A percentile compares a stretch with the other conserved stretches of the same genome.
Conservation (phyloP, 441 rosid species). For the Populus trichocarpa region DNA sequence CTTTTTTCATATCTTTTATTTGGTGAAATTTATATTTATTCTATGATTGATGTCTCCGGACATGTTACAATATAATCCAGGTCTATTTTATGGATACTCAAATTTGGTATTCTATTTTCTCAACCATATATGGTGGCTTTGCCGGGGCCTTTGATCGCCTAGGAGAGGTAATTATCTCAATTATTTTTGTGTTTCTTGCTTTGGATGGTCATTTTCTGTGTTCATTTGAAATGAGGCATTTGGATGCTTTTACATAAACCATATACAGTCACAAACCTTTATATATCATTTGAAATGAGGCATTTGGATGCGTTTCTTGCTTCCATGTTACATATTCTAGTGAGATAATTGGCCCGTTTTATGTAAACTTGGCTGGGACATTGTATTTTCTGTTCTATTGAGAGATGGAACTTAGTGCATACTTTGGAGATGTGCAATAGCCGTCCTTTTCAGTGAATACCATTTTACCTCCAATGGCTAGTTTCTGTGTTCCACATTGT, state of each 20-base stretch:
- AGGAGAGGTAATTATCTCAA: conserved; percentile 74
- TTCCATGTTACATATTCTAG: not conserved
- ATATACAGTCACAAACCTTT: not conserved
- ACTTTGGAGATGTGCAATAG: not conserved
- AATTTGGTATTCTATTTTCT: conserved; percentile 91
- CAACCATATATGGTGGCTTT: conserved; percentile 93
- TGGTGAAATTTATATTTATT: conserved; percentile 13
- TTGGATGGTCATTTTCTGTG: not conserved
- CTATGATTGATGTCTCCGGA: conserved; percentile 12
- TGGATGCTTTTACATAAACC: not conserved
- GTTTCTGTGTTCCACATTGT: not conserved
- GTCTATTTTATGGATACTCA: conserved; percentile 59
- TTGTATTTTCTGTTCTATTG: not conserved
- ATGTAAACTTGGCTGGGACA: conserved; percentile 2
- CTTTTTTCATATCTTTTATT: not conserved
- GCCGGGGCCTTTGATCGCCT: conserved; percentile 93
- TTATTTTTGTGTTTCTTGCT: not conserved
- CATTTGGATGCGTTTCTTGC: conserved; percentile 4
- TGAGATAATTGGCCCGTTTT: not conserved
- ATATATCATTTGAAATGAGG: not conserved
- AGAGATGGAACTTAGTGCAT: not conserved
- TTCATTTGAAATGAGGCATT: not conserved
- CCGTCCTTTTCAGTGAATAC: not conserved
- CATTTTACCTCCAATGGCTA: not conserved
- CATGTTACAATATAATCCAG: conserved; percentile 4